Evolutionary conservation across 306 rosid genomes (phyloP).

Genomic region (Rosa persica): DNA sequence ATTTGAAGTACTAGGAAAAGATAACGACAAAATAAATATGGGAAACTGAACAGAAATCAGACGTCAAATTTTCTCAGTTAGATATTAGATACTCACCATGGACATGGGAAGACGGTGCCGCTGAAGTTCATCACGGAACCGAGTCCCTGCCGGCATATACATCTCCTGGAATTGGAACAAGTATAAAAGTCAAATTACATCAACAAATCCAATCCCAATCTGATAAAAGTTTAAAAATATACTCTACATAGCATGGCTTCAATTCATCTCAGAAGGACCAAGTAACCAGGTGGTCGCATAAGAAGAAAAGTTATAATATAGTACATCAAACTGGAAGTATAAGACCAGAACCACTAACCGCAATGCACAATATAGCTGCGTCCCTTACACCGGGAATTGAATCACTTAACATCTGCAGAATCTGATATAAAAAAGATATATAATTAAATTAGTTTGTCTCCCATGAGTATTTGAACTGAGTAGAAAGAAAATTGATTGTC

Average conservation of each 20-base stretch:
- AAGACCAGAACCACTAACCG: constrained; percentile 47
- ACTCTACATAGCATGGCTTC: neutral
- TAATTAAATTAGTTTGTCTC: constrained; percentile 19
- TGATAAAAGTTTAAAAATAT: neutral
- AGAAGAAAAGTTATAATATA: neutral
- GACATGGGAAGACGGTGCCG: constrained; percentile 83
- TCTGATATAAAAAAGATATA: constrained; percentile 41
- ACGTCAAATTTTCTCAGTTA: constrained; percentile 13
- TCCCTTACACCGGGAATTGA: constrained; percentile 88
- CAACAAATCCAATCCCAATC: neutral
- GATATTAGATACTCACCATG: constrained; percentile 50
- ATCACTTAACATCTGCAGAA: constrained; percentile 90
- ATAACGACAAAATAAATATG: neutral
- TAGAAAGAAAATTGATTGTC: constrained; percentile 1
- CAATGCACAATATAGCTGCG: constrained; percentile 86
- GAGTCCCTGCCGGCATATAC: constrained; percentile 92
- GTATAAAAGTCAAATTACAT: neutral
- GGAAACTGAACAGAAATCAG: neutral
- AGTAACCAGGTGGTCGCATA: neutral
- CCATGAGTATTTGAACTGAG: constrained; percentile 7
- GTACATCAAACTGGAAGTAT: neutral
- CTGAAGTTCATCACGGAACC: constrained; percentile 91
- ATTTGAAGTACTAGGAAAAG: neutral
- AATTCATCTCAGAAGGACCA: neutral
- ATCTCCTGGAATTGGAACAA: constrained; percentile 56